Base-by-base conservation (phyloP, 2,329 filamentous ascomycete species). In the Metarhizium album region DNA sequence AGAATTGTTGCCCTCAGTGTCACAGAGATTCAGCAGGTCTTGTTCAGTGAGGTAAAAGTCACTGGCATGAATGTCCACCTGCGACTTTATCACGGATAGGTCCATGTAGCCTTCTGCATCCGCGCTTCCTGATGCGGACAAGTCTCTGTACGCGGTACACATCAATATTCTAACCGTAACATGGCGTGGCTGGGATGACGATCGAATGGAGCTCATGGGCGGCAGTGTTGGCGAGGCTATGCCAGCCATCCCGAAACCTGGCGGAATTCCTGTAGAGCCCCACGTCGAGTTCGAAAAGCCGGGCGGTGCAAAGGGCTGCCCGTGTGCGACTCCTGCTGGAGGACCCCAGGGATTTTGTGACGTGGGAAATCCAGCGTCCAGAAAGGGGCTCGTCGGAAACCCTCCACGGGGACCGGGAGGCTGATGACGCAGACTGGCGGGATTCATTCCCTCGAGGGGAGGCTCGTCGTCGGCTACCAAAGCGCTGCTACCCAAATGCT, bases 401-500 rank as follows among this genome's bases (percentile, higher is more conserved):
- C 62, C 62, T 0, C 62, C 61, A 27, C 69, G 68, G 33, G 70
- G 68, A 11, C 75, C 78, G 5, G 78, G 78, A 3, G 74, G 74
- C 33, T 75, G 75, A 46, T 74, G 78, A 48, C 74, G 65, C 58
- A 70, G 46, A 59, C 67, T 64, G 22, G 62, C 58, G 1, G 57
- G 51, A 45, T 61, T 61, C 23, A 63, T 51, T 11, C 68, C 67
- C 20, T 57, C 49, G 5, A 66, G 64, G 33, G 73, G 70, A 55
- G 68, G 78, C 63, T 73, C 85, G 68, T 74, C 87, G 62, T 94
- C 90, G 54, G 84, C 84, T 45, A 97, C 74, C 13, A 98, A 74
- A 13, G 90, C 93, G 59, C 89, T 90, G 67, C 91, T 97, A 13
- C 93, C 93, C 24, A 98, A 75, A 59, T 93, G 90, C 54, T 84